phyloP scores from a whole-genome alignment of 2,329 filamentous ascomycete genomes.

The Xylariales sp. region DNA sequence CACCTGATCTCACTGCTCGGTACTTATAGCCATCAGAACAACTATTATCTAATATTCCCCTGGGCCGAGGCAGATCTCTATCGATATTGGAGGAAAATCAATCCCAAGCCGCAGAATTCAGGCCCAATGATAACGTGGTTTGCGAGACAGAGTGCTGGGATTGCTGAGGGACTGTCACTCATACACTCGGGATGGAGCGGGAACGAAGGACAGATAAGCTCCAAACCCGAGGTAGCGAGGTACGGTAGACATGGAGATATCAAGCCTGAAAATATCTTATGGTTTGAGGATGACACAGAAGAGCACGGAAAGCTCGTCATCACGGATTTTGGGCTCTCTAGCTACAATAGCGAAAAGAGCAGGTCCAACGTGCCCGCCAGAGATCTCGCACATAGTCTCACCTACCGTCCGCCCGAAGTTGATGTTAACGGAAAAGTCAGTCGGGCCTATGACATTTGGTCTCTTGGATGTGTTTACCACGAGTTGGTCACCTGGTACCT shows the following conservation, averaged over 20 bases:
- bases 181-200: constrained; percentile 4
- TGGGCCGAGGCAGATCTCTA: constrained; percentile 15
- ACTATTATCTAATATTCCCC: constrained; percentile 12
- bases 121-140: not conserved
- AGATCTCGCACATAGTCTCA: not conserved
- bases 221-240: not conserved
- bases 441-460: constrained; percentile 21
- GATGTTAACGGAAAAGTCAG: constrained; percentile 11
- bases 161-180: not conserved
- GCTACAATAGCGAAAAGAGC: constrained; percentile 8
- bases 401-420: constrained; percentile 18
- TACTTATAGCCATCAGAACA: constrained; percentile 5
- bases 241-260: constrained; percentile 9
- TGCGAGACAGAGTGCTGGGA: not conserved
- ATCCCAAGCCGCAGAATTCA: not conserved
- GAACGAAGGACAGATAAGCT: not conserved
- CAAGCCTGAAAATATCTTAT: constrained; percentile 23
- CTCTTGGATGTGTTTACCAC: constrained; percentile 22
- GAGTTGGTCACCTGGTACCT: constrained; percentile 19
- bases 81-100: constrained; percentile 2
- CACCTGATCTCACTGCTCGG: constrained; percentile 11
- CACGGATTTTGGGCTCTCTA: constrained; percentile 17
- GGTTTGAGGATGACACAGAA: constrained; percentile 10
- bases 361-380: not conserved
- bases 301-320: constrained; percentile 12